Base-by-base conservation (phyloP, 495 filamentous ascomycete species). In the Aspergillus haitiensis region DNA sequence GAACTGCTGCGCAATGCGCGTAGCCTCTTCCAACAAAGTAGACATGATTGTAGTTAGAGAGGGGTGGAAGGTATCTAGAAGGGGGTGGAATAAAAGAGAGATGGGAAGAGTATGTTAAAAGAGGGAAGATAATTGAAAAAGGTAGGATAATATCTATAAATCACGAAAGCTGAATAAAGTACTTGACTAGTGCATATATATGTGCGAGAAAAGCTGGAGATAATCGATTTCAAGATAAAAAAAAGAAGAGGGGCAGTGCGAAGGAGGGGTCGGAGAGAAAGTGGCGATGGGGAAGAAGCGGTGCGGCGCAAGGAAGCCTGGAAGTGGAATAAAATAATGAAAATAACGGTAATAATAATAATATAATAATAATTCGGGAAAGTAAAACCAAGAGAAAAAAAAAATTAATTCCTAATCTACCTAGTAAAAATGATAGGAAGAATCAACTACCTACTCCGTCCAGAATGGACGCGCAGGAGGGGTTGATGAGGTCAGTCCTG, bases 1-100 rank as follows among this genome's bases (percentile, higher is more conserved):
- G 72, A 98, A 98, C 72, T 95, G 84, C 59, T 81, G 81, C 59
- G 90, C 89, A 62, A 98, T 87, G 67, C 80, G 82, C 82, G 85
- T 81, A 15, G 92, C 90, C 71, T 89, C 86, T 52, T 88, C 82
- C 59, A 86, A 75, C 60, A 97, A 77, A 18, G 84, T 74, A 55
- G 74, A 73, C 74, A 76, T 76, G 63, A 53, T 67, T 60, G 58
- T 16, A 53, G 60, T 16, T 45, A 53, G 18, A 46, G 54, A 5
- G 21, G 52, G 36, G 6, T 54, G 39, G 51, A 55, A 51, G 55
- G 52, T 46, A 46, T 35, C 34, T 61, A 44, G 50, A 60, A 32
- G 3, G 16, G 16, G 7, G 6, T 11, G 16, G 49, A 52, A 11
- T 21, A 27, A 32, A 50, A 35, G 7, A 15, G 50, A 53, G 12